These are phyloP conservation scores for Myochromella boudieri DNA, from an alignment of 768 basidiomycete genomes.

Conservation along the genomic window DNA sequence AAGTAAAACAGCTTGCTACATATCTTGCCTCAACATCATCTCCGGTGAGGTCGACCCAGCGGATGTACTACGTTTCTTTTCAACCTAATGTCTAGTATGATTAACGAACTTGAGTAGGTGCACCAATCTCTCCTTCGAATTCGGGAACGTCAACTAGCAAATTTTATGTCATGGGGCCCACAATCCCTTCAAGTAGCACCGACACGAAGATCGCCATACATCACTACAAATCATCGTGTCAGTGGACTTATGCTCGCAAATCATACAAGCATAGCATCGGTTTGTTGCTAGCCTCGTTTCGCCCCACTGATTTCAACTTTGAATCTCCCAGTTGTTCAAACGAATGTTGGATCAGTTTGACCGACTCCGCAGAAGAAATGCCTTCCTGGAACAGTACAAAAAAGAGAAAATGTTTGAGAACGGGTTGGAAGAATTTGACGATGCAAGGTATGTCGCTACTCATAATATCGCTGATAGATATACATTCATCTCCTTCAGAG, in stretches of 20 bases:
- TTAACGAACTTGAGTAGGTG: constrained; percentile 50
- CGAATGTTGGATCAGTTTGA: constrained; percentile 97
- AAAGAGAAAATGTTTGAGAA: constrained; percentile 95
- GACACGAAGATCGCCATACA: constrained; percentile 87
- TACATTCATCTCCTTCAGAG: constrained; percentile 48
- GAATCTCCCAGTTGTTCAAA: constrained; percentile 74
- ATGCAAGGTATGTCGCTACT: constrained; percentile 68
- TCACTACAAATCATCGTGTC: constrained; percentile 87
- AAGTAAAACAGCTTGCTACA: constrained; percentile 91
- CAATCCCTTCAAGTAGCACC: constrained; percentile 97
- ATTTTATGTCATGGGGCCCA: constrained; percentile 99
- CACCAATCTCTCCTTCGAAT: constrained; percentile 97
- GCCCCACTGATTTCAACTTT: constrained; percentile 1
- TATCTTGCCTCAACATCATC: constrained; percentile 97
- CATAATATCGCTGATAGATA: neutral
- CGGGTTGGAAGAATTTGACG: constrained; percentile 93
- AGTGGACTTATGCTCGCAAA: constrained; percentile 99
- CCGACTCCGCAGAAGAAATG: constrained; percentile 80
- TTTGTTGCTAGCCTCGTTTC: constrained; percentile 36
- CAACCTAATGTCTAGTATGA: constrained; percentile 1
- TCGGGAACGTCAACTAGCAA: constrained; percentile 93
- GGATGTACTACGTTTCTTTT: constrained; percentile 64
- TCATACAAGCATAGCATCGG: constrained; percentile 97
- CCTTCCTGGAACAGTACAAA: constrained; percentile 97
- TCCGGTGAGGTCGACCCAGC: constrained; percentile 98